These are phyloP conservation scores for Starmerella scarabaei DNA, from an alignment of 805 yeast species.

Conservation along the genomic window DNA sequence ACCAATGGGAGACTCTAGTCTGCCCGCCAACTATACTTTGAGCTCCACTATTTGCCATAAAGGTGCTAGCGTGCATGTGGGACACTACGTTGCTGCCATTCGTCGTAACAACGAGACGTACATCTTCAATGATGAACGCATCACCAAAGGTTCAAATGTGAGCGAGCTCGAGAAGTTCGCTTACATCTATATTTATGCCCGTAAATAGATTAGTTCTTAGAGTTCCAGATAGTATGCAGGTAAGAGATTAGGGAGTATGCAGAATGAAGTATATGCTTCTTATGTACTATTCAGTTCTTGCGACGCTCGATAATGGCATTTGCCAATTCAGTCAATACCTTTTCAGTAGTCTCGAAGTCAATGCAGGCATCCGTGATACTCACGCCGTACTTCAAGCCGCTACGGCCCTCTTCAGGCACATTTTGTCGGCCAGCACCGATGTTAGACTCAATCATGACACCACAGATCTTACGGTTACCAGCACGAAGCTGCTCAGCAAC, in stretches of 20 bases:
- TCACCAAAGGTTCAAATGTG: conserved; percentile 38
- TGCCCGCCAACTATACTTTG: conserved; percentile 37
- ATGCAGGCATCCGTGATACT: conserved; percentile 98
- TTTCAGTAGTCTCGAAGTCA: conserved; percentile 72
- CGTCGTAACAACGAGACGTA: conserved; percentile 49
- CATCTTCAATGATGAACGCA: conserved; percentile 80
- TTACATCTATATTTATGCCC: conserved; percentile 34
- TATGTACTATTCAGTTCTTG: conserved; percentile 13
- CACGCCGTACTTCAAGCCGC: conserved; percentile 73
- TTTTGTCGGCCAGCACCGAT: conserved; percentile 87
- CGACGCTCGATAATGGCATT: conserved; percentile 74
- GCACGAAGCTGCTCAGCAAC: conserved; percentile 65
- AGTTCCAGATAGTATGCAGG: background rate
- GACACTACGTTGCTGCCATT: conserved; percentile 78
- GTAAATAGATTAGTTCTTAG: no score
- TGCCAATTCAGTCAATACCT: conserved; percentile 57
- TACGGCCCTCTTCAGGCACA: conserved; percentile 39
- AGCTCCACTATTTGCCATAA: conserved; percentile 73
- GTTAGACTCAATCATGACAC: conserved; percentile 93
- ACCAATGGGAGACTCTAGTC: conserved; percentile 5
- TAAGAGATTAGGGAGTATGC: background rate
- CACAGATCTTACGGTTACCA: conserved; percentile 71
- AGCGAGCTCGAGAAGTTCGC: conserved; percentile 38
- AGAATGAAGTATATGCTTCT: background rate
- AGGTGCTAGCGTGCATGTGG: conserved; percentile 80